Percentiles rank a stretch among this genome's conserved stretches.
Evolutionary conservation across 805 yeast genomes (phyloP).

Genomic region (Candida cerambycidarum): DNA sequence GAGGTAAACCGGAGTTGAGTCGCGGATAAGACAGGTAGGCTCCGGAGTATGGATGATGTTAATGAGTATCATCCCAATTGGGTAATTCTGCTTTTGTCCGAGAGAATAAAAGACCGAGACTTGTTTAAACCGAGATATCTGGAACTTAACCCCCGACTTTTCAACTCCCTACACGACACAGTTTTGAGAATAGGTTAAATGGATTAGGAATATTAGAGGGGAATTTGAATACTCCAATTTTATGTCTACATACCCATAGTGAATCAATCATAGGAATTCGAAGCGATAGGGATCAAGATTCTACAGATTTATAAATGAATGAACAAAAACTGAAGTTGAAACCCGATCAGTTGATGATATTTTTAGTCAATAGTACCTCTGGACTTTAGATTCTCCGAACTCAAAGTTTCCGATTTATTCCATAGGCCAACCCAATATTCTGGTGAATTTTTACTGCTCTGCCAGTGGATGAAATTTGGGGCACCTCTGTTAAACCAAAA

Average conservation of each 20-base stretch:
- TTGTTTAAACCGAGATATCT: background rate
- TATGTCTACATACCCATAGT: background rate
- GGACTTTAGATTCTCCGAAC: slow-evolving; percentile 6
- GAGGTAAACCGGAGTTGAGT: slow-evolving; percentile 3
- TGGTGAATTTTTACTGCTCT: background rate
- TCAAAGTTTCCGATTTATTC: slow-evolving; percentile 2
- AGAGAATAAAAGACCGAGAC: slow-evolving; percentile 2
- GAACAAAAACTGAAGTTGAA: too few species aligned
- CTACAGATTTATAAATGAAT: too few species aligned
- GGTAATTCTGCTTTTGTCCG: slow-evolving; percentile 8
- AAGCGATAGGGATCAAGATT: too few species aligned
- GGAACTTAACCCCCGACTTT: slow-evolving; percentile 3
- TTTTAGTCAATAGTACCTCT: background rate
- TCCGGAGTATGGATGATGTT: slow-evolving; percentile 3
- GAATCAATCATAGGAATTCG: too few species aligned
- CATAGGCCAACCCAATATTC: background rate
- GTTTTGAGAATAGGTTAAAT: background rate
- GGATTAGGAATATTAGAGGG: background rate
- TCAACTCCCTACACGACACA: background rate
- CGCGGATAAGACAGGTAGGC: slow-evolving; percentile 4
- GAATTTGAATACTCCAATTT: slow-evolving; percentile 1
- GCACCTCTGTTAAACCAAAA: slow-evolving; percentile 13
- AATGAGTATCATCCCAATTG: background rate
- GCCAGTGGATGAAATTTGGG: slow-evolving; percentile 6
- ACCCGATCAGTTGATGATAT: background rate